Base-by-base conservation (phyloP, 345 rosid species). In the Clarkia xantiana region DNA sequence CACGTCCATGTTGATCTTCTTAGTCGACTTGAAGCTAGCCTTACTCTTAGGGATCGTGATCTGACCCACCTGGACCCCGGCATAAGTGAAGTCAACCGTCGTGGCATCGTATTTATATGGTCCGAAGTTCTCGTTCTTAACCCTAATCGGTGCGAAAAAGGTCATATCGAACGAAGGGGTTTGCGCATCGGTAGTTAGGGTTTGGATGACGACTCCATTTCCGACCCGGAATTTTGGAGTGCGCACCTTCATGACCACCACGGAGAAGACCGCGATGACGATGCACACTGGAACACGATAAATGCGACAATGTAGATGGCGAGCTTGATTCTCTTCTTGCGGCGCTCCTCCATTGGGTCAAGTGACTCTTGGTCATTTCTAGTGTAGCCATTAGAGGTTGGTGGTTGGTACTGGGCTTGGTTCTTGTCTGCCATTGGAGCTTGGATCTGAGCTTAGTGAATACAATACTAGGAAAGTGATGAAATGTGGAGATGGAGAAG, bases 41-140 rank as follows among this genome's bases (percentile, higher is more conserved):
- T 47, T 61, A 25, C 58, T 52, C 42, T 46, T 47, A n/a, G 53
- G 48, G 10, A 61, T 14, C 43, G 0, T 4, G 29, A 2, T 43
- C 18, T 29, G 17, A 11, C 59, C 59, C 39, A 53, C 54, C 44
- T 15, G 12, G 16, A 9, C 48, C 11, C 59, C 59, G 1, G 11
- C 39, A 17, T 3, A 47, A 29, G 54, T 47, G 59, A 61, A 61
- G 19, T 25, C n/a, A 41, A 61, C 39, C 42, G 46, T 18, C 34
- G 43, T 18, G 12, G 43, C n/a, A 12, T 47, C 54, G 54, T 45
- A 61, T 34, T 61, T 53, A 52, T 53, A 61, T 17, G 53, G 64
- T 17, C 64, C 64, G 54, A 61, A 61, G 45, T 61, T 61, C 41
- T 23, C 10, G 54, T 61, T 61, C 64, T 61, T 61, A 20, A 61